A percentile compares a stretch with the other conserved stretches of the same genome.
Evolutionary conservation across 2,329 filamentous ascomycete species (phyloP).

Genomic region (Aspergillus candidus): DNA sequence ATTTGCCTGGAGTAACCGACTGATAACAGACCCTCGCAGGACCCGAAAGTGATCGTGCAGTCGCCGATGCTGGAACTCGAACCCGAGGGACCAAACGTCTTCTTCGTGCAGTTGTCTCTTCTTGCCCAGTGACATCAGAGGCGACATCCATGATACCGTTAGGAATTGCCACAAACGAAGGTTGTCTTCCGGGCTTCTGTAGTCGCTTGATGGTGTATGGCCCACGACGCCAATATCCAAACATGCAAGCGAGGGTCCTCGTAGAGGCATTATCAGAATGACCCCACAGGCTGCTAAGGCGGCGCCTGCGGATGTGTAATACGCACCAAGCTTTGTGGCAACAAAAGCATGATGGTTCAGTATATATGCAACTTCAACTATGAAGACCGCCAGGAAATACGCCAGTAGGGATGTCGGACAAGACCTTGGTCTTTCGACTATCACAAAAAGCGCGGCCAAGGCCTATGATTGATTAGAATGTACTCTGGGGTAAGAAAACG

Average conservation of each 20-base stretch:
- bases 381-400: conserved; percentile 28
- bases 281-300: conserved; percentile 46
- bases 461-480: conserved; percentile 25
- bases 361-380: conserved; percentile 31
- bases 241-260: conserved; percentile 51
- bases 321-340: conserved; percentile 14
- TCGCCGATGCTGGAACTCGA: conserved; percentile 72
- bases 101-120: conserved; percentile 64
- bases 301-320: conserved; percentile 30
- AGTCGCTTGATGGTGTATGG: conserved; percentile 48
- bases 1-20: conserved; percentile 66
- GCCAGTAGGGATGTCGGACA: conserved; percentile 36
- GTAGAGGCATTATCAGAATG: conserved; percentile 64
- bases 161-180: conserved; percentile 77
- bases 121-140: conserved; percentile 62
- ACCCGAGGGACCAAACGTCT: conserved; percentile 75
- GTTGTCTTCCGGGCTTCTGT: conserved; percentile 75
- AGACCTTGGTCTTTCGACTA: conserved; percentile 36
- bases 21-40: conserved; percentile 65
- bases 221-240: conserved; percentile 56
- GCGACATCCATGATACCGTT: conserved; percentile 74
- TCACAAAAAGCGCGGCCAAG: conserved; percentile 29
- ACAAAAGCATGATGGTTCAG: conserved; percentile 15
- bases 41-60: conserved; percentile 70
- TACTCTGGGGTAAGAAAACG: conserved; percentile 9